Evolutionary conservation across 1,139 yeast species (phyloP).

Genomic region (Yamadazyma aaseri): DNA sequence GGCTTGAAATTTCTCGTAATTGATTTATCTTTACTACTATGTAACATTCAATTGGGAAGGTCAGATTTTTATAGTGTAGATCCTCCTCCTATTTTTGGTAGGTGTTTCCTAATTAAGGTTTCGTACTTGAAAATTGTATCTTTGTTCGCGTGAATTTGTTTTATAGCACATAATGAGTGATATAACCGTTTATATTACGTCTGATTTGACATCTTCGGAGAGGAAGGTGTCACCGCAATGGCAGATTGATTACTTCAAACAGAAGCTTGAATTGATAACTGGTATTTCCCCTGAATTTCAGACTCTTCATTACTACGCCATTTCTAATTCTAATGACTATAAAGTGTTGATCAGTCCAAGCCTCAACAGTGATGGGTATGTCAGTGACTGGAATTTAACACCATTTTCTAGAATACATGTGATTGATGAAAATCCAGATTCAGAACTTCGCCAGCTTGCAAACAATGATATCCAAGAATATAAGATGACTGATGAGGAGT

Average conservation of each 20-base stretch:
- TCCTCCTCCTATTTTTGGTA: no score
- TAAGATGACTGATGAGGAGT: slow-evolving; percentile 64
- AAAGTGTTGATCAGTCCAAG: slow-evolving; percentile 7
- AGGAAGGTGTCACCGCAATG: slow-evolving; percentile 65
- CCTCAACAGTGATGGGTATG: slow-evolving; percentile 16
- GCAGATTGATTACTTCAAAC: slow-evolving; percentile 55
- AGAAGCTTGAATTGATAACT: slow-evolving; percentile 66
- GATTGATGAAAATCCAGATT: slow-evolving; percentile 51
- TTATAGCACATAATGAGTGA: slow-evolving; percentile 40
- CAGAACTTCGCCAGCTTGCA: slow-evolving; percentile 43
- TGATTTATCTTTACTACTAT: no score
- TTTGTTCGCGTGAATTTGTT: slow-evolving; percentile 1
- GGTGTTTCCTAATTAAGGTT: no score
- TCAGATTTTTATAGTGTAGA: neutral
- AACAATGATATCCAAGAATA: slow-evolving; percentile 41
- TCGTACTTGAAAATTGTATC: no score
- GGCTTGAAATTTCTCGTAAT: no score
- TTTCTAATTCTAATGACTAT: slow-evolving; percentile 16
- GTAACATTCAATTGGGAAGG: no score
- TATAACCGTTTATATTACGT: slow-evolving; percentile 58
- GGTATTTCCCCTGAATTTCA: slow-evolving; percentile 72
- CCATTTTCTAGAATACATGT: slow-evolving; percentile 52
- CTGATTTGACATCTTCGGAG: slow-evolving; percentile 69
- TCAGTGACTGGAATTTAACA: slow-evolving; percentile 25
- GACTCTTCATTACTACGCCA: slow-evolving; percentile 35